These are phyloP conservation scores for Backusella macrospora DNA, from an alignment of 192 early-diverging fungal genomes.

Conservation along the genomic window DNA sequence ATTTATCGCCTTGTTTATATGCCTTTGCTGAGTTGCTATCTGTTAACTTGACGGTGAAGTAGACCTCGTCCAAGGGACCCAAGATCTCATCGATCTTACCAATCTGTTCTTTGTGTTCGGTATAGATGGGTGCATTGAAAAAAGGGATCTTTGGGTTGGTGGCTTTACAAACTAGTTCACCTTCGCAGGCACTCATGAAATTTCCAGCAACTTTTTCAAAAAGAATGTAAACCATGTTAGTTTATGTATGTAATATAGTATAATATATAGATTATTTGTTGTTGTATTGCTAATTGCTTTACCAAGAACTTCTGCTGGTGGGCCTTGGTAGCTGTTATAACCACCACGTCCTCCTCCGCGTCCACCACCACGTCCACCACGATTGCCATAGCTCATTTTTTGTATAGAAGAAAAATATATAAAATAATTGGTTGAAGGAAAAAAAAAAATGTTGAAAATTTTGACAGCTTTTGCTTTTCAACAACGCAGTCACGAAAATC, in stretches of 20 bases:
- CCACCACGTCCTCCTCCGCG: slow-evolving; percentile 29
- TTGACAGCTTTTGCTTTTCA: neutral
- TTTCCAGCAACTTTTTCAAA: slow-evolving; percentile 72
- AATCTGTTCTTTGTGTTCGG: slow-evolving; percentile 97
- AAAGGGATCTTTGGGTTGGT: slow-evolving; percentile 92
- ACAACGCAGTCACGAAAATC: neutral
- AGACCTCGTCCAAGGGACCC: slow-evolving; percentile 96
- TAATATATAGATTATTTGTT: slow-evolving; percentile 45
- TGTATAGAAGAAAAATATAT: neutral
- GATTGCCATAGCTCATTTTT: neutral
- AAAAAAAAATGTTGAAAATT: neutral
- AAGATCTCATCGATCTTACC: slow-evolving; percentile 99
- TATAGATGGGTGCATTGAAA: slow-evolving; percentile 98
- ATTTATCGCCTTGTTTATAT: slow-evolving; percentile 88
- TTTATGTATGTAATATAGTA: neutral
- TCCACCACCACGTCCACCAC: slow-evolving; percentile 33
- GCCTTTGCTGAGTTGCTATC: slow-evolving; percentile 88
- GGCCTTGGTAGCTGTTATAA: slow-evolving; percentile 29
- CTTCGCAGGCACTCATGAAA: slow-evolving; percentile 94
- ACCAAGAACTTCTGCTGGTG: slow-evolving; percentile 40
- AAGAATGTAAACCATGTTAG: neutral
- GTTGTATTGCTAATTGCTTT: slow-evolving; percentile 33
- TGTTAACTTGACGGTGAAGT: slow-evolving; percentile 94
- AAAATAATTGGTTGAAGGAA: neutral
- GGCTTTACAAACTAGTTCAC: slow-evolving; percentile 94